Evolutionary conservation across 768 basidiomycete genomes (phyloP), one percentile per base, ranked within the genome.

Genomic region (Filobasidium wieringae): DNA sequence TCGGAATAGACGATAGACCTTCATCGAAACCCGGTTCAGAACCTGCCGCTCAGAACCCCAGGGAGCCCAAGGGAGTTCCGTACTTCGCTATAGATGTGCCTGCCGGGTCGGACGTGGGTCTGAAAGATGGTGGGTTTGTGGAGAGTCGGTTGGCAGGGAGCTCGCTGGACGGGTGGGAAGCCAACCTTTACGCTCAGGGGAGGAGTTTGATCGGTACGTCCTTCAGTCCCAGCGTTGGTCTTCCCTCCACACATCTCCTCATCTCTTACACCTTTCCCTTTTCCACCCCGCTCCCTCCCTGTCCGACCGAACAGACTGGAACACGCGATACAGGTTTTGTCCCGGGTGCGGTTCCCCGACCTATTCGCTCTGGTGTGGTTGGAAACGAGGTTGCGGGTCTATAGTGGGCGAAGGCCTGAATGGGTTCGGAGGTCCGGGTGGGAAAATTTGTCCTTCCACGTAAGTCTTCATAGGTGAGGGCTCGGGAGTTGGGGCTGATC

Each of bases 291-390:
- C 14, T 19, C n/a, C n/a, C 26, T 27, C 7, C 53, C 9, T 9
- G 34, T 31, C 37, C 37, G 14, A 9, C 26, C 30, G 12, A 27
- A 34, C 15, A 57, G 93, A 97, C 69, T 99, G 93, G 93, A 97
- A 95, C 71, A 78, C 77, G 51, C 78, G 90, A 54, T 93, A 92
- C 74, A 88, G 84, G 88, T 92, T 88, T 71, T 97, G 93, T 68
- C 80, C 92, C 0, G 84, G 81, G 0, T 97, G 93, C 70, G 90
- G 91, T 3, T 80, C 84, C 0, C 79, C 80, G 1, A 81, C 83
- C 0, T 87, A 88, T 66, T 86, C 88, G 0, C 77, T 88, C 64
- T 96, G 93, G 93, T 90, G 82, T 3, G 93, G 93, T 0, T 99
- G 91, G 92, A 99, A 99, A 74, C 75, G 91, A 1, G 79, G 81